phyloP scores from a whole-genome alignment of 2,329 filamentous ascomycete genomes.

The Coniochaeta ligniaria region DNA sequence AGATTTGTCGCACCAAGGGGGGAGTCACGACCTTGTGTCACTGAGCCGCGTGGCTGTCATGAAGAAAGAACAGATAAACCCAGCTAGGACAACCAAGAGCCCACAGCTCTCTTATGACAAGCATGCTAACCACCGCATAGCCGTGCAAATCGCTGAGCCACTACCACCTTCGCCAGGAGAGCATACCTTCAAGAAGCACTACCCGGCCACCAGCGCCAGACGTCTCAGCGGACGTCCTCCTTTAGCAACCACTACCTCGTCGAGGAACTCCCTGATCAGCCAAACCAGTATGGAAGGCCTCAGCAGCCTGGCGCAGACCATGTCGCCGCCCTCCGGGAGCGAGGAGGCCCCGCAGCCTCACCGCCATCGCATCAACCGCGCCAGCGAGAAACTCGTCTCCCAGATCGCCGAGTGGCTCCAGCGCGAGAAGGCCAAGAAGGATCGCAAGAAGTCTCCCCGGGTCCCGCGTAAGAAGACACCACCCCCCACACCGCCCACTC shows the following conservation, averaged over 20 bases:
- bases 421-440: constrained; percentile 65
- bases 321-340: constrained; percentile 17
- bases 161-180: constrained; percentile 26
- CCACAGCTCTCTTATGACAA: background rate
- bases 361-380: constrained; percentile 24
- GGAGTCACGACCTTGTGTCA: background rate
- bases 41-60: too few relatives aligned
- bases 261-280: constrained; percentile 35
- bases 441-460: constrained; percentile 43
- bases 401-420: constrained; percentile 82
- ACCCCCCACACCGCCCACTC: constrained; percentile 7
- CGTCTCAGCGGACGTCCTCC: constrained; percentile 36
- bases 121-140: constrained; percentile 18
- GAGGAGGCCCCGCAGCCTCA: constrained; percentile 22
- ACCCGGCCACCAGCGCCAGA: constrained; percentile 32
- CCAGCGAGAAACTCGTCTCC: constrained; percentile 53
- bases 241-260: constrained; percentile 26
- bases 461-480: constrained; percentile 24
- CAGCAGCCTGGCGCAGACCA: constrained; percentile 13
- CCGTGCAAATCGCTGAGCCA: constrained; percentile 53
- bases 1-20: background rate
- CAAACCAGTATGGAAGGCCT: constrained; percentile 27
- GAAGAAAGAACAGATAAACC: background rate
- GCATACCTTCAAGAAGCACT: constrained; percentile 32
- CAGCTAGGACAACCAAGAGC: background rate